Evolutionary conservation across 2,329 filamentous ascomycete species (phyloP).

Genomic region (Talaromyces sp.): DNA sequence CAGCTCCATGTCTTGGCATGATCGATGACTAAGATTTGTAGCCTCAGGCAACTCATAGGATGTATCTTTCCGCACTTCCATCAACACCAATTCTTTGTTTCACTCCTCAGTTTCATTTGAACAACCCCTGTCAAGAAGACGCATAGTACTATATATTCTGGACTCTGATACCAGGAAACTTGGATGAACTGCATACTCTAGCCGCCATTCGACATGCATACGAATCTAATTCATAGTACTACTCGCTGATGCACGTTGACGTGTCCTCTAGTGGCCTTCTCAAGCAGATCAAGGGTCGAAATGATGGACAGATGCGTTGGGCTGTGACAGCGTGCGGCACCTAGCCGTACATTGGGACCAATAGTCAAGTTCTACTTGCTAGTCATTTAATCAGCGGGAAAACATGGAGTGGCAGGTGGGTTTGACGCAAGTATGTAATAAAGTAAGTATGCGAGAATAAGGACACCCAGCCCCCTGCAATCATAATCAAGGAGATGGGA

Average conservation of each 20-base stretch:
- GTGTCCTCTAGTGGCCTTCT: background rate
- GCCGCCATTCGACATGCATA: background rate
- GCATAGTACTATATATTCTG: background rate
- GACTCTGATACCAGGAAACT: background rate
- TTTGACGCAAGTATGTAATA: background rate
- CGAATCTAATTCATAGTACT: background rate
- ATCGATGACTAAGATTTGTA: constrained; percentile 1
- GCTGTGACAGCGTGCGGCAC: background rate
- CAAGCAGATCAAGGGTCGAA: background rate
- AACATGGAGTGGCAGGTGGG: background rate
- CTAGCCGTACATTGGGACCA: background rate
- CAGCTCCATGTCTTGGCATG: constrained; percentile 15
- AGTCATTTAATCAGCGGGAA: background rate
- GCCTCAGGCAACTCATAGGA: background rate
- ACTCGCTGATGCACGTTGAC: background rate
- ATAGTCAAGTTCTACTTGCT: too few relatives aligned
- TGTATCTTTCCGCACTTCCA: background rate
- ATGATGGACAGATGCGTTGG: background rate
- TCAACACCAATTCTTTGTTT: background rate
- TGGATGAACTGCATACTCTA: background rate
- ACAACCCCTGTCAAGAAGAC: background rate
- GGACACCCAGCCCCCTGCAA: background rate
- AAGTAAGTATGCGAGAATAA: background rate
- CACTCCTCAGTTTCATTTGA: background rate
- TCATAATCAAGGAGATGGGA: background rate